Base-by-base conservation (phyloP, 1,284 basidiomycete species). In the Tilletia indica region DNA sequence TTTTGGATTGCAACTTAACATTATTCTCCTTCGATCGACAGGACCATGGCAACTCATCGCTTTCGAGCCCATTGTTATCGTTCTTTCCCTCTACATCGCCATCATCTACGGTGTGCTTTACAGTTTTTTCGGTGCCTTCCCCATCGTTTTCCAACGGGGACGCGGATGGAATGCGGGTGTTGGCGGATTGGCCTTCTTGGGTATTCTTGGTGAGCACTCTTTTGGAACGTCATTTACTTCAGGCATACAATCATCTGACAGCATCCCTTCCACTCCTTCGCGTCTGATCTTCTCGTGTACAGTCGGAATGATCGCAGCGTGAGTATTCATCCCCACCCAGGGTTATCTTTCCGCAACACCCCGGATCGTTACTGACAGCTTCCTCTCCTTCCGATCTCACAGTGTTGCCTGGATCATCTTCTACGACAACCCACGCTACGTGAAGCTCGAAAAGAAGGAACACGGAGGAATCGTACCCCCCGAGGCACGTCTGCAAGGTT, bases 1-100 rank as follows among this genome's bases (percentile, higher is more conserved):
- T 54, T 54, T 54, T 54, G n/a, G 48, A n/a, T 1, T 49, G 14
- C 12, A 14, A n/a, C 48, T 19, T 54, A 48, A 56, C 34, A 5
- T 12, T 34, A 8, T 3, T 45, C 42, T 45, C 3, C 42, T 45
- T 45, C 14, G 42, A 54, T 19, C 16, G 11, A n/a, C 58, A 63
- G 58, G 58, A 63, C 82, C 82, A 11, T 84, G 81, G 81, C 39
- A 74, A 47, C 74, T 83, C 68, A 70, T 84, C 31, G 56, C 76
- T 48, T 72, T 45, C 51, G 78, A 80, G 66, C 77, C 78, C 16
- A 80, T 80, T 61, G 76, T 80, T 31, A 38, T 78, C 5, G 4
- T 75, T 49, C 70, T 80, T 14, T 73, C 71, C 51, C 68, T 80
- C 9, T 78, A 78, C 71, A 71, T 76, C 63, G 69, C 74, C 64